Percentiles rank a stretch among this genome's conserved stretches.
Evolutionary conservation across 345 rosid species (phyloP).

Genomic region (Lepidium didymum): DNA sequence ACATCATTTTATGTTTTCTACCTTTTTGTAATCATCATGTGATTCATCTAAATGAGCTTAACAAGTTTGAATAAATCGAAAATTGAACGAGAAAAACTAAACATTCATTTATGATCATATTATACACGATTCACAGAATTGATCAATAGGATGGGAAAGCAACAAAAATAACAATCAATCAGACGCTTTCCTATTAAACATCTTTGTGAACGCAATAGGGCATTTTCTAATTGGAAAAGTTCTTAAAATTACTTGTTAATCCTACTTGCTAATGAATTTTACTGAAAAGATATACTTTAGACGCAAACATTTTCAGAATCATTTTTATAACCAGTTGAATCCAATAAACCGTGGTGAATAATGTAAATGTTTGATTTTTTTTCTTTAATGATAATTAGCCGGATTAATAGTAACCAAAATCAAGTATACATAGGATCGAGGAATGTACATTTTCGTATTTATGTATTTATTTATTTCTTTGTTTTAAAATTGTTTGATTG

Average conservation of each 20-base stretch:
- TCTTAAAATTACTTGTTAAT: background rate
- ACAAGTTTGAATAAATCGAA: background rate
- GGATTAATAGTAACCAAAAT: background rate
- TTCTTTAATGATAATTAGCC: too few species aligned
- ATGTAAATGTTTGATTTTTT: background rate
- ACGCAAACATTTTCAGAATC: background rate
- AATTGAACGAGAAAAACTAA: background rate
- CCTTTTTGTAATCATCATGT: background rate
- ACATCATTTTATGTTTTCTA: background rate
- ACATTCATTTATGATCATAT: background rate
- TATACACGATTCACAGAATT: too few species aligned
- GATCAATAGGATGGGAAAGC: too few species aligned
- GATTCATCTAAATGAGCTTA: background rate
- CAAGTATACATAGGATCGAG: background rate
- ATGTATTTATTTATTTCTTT: too few species aligned
- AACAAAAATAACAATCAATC: too few species aligned
- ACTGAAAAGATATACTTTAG: background rate
- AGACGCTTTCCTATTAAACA: too few species aligned
- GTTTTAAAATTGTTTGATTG: background rate
- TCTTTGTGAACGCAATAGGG: background rate
- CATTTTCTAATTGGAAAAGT: background rate
- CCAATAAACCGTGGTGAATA: background rate
- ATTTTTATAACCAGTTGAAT: background rate
- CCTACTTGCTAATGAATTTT: background rate
- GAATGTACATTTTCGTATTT: background rate